Conservation (phyloP, 371 early-diverging fungal genomes). For the Rhizopus arrhizus region DNA sequence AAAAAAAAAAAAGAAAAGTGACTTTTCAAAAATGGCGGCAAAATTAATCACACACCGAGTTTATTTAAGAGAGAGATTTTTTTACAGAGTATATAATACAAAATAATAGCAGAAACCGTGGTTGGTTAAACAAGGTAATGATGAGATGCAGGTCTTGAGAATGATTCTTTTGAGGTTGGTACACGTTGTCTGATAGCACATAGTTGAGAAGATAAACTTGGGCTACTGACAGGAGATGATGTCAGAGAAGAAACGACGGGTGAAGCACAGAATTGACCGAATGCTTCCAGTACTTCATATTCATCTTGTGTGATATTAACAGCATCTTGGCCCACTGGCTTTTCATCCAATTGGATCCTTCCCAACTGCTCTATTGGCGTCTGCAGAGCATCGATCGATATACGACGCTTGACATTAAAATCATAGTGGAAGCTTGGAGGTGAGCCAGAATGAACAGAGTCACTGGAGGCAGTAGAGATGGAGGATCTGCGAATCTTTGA, state of each 20-base stretch:
- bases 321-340: slow-evolving; percentile 3
- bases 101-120: too few species aligned
- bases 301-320: slow-evolving; percentile 45
- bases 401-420: slow-evolving; percentile 18
- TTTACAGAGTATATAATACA: not conserved
- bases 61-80: not conserved
- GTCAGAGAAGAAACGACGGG: not conserved
- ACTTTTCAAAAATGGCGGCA: not conserved
- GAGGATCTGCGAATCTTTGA: slow-evolving; percentile 3
- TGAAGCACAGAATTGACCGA: slow-evolving; percentile 32
- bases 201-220: slow-evolving; percentile 36
- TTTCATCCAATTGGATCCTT: slow-evolving; percentile 17
- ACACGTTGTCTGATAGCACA: slow-evolving; percentile 38
- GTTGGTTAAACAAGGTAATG: not conserved
- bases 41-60: not conserved
- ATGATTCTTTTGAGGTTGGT: slow-evolving; percentile 17
- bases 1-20: slow-evolving; percentile 6
- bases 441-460: slow-evolving; percentile 1
- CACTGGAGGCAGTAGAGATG: slow-evolving; percentile 4
- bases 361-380: slow-evolving; percentile 24
- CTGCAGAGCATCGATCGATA: slow-evolving; percentile 28
- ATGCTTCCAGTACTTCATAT: slow-evolving; percentile 49
- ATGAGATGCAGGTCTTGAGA: slow-evolving; percentile 1
- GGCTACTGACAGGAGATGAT: slow-evolving; percentile 12
- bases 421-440: slow-evolving; percentile 6